Evolutionary conservation across 1,284 basidiomycete genomes (phyloP), one percentile per base, ranked within the genome.

Genomic region (Xerocomus nothofagi): DNA sequence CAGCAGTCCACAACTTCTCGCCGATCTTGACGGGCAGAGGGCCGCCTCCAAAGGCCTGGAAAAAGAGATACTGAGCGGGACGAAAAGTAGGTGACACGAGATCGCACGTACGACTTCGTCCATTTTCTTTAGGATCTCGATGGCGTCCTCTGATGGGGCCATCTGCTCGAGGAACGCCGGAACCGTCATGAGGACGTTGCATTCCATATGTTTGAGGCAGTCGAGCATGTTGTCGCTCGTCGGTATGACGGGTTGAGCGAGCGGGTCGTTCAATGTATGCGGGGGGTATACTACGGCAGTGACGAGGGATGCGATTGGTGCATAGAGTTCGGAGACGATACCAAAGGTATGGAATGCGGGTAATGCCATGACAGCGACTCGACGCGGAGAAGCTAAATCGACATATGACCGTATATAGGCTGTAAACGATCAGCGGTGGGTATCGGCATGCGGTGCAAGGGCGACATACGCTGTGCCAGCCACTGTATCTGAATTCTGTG

Each of bases 261-360:
- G 15, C 4, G 55, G 55, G n/a, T 57, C 55, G 1, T 39, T 11
- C 27, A 47, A 33, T 3, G 50, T 27, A 7, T 31, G 43, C 2
- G 53, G 53, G 6, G 62, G 33, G 33, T 58, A 64, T 9, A 64
- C 33, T 2, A 43, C 52, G 3, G 44, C 17, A 3, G 60, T 51
- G 15, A 52, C 12, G 2, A 56, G 30, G 15, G 20, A 37, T 5
- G 39, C 39, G 12, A 64, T 33, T 0, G 61, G 48, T 1, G 8
- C 15, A n/a, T 67, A 67, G 6, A 65, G 41, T 10, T 42, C 44
- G 0, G 20, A 39, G 11, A 39, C 3, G 17, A 64, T 34, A n/a
- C 65, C 66, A 2, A 42, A 66, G 6, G 23, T 17, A 38, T 65
- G 66, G 20, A 67, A 64, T 3, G 63, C 9, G 1, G 66, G 63